These are phyloP conservation scores for Elsinoe ampelina DNA, from an alignment of 2,329 filamentous ascomycete genomes.

Conservation along the genomic window DNA sequence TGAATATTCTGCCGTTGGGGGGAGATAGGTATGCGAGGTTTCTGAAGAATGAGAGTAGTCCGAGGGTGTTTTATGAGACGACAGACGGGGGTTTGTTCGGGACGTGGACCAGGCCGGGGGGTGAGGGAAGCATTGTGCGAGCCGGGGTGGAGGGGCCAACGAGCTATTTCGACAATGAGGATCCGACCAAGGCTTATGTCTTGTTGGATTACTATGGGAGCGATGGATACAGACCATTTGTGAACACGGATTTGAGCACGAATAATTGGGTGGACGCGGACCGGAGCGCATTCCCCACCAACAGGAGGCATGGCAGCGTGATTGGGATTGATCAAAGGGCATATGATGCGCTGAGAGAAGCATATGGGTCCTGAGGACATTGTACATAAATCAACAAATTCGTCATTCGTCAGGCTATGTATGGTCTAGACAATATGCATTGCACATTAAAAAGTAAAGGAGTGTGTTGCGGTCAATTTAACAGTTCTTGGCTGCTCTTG, in stretches of 20 bases:
- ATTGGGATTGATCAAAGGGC: slow-evolving; percentile 11
- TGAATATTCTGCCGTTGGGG: slow-evolving; percentile 46
- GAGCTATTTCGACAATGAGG: slow-evolving; percentile 13
- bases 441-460: not conserved
- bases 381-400: not conserved
- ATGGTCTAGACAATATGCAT: not conserved
- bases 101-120: slow-evolving; percentile 33
- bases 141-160: slow-evolving; percentile 9
- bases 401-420: not conserved
- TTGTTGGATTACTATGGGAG: slow-evolving; percentile 13
- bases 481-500: slow-evolving; percentile 18
- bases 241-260: not conserved
- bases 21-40: slow-evolving; percentile 40
- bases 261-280: slow-evolving; percentile 1
- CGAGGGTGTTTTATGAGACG: slow-evolving; percentile 44
- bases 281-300: slow-evolving; percentile 1
- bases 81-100: slow-evolving; percentile 43
- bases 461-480: not conserved
- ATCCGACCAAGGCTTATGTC: slow-evolving; percentile 6
- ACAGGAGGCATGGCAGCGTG: slow-evolving; percentile 10
- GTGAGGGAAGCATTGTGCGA: not conserved
- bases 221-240: slow-evolving; percentile 10
- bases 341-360: slow-evolving; percentile 11
- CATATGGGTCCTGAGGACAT: not conserved
- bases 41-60: slow-evolving; percentile 46